These are phyloP conservation scores for Microbotryum lychnidis-dioicae DNA, from an alignment of 1,284 basidiomycete genomes.

Conservation along the genomic window DNA sequence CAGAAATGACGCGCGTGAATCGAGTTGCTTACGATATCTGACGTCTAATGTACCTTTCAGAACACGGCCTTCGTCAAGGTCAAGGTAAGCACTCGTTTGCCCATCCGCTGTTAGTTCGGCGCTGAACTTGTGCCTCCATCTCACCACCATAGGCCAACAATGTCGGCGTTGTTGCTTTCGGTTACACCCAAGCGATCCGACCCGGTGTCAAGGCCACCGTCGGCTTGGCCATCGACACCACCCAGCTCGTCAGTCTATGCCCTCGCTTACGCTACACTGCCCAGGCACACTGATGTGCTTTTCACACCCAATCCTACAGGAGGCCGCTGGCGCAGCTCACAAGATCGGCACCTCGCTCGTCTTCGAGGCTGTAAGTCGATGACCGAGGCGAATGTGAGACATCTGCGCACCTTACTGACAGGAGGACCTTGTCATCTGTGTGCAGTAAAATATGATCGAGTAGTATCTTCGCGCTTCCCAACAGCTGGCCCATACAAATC, in stretches of 20 bases:
- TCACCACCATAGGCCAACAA: constrained; percentile 54
- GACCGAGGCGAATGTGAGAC: too few species aligned
- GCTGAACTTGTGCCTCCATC: too few species aligned
- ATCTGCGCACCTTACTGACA: too few species aligned
- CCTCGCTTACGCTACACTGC: neutral
- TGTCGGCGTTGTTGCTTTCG: constrained; percentile 63
- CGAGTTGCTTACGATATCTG: neutral
- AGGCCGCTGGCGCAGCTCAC: constrained; percentile 43
- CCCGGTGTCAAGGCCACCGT: constrained; percentile 93
- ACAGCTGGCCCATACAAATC: too few species aligned
- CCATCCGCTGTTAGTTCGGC: too few species aligned
- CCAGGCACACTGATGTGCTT: neutral
- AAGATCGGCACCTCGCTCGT: constrained; percentile 51
- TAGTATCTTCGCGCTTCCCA: too few species aligned
- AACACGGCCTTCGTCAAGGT: constrained; percentile 51
- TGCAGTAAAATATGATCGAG: too few species aligned
- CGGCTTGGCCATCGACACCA: constrained; percentile 58
- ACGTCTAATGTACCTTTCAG: neutral
- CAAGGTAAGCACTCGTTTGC: constrained; percentile 55
- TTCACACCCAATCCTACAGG: constrained; percentile 33
- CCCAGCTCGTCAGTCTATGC: constrained; percentile 36
- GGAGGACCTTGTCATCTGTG: too few species aligned
- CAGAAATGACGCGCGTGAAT: too few species aligned
- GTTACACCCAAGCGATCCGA: constrained; percentile 79
- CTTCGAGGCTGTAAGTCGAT: constrained; percentile 43